Conservation (phyloP, 768 basidiomycete species). For the Russula earlei region DNA sequence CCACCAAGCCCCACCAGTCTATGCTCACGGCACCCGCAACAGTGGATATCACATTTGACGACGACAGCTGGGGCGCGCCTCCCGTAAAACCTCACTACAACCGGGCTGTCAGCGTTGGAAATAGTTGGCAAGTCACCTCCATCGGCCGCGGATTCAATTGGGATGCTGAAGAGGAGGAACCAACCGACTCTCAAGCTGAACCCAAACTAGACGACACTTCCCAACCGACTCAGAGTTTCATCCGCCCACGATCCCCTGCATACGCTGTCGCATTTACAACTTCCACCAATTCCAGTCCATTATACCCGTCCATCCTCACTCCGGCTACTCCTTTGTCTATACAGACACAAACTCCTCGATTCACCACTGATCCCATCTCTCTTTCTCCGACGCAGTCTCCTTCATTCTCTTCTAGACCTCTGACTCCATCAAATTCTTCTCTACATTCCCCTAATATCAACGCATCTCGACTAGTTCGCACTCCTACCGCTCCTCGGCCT, state of each 20-base stretch:
- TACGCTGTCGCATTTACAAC: conserved; percentile 9
- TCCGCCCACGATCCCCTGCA: conserved; percentile 15
- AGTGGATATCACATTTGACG: conserved; percentile 57
- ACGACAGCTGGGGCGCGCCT: conserved; percentile 52
- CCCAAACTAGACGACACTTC: conserved; percentile 8
- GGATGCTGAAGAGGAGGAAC: conserved; percentile 31
- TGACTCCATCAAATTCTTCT: conserved; percentile 16
- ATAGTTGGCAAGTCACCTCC: conserved; percentile 80
- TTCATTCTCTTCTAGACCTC: conserved; percentile 24
- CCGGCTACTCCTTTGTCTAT: conserved; percentile 13
- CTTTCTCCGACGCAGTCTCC: conserved; percentile 25
- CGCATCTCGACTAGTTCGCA: conserved; percentile 29
- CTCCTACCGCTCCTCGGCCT: conserved; percentile 51
- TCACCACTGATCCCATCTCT: conserved; percentile 24
- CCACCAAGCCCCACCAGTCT: not conserved
- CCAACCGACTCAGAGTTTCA: not conserved
- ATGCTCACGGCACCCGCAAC: conserved; percentile 51
- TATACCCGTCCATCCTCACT: conserved; percentile 22
- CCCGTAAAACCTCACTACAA: conserved; percentile 38
- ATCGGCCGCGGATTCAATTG: conserved; percentile 79
- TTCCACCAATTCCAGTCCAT: conserved; percentile 21
- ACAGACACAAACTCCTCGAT: conserved; percentile 15
- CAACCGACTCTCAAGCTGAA: conserved; percentile 10
- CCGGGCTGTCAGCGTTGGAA: conserved; percentile 56
- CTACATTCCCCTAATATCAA: conserved; percentile 25